Conservation (phyloP, 2,329 filamentous ascomycete species). For the Geosmithia putterillii region DNA sequence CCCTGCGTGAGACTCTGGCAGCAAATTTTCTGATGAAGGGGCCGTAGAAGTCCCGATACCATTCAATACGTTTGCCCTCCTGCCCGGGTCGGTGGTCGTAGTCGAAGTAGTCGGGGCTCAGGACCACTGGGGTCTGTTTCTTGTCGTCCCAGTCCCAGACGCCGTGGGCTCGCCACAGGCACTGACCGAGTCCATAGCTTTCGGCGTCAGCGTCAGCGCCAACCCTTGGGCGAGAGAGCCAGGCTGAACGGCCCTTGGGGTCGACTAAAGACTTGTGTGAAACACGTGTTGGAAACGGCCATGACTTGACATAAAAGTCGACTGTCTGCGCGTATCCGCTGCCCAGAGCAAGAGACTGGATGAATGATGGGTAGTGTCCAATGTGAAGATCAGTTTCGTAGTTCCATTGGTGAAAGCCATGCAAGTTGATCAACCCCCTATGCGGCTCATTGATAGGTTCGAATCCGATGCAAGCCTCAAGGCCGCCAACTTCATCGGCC, state of each 20-base stretch:
- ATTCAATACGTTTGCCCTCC: slow-evolving; percentile 21
- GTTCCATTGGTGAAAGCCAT: slow-evolving; percentile 24
- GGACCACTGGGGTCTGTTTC: slow-evolving; percentile 13
- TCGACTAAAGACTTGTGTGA: slow-evolving; percentile 21
- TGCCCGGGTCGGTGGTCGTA: slow-evolving; percentile 22
- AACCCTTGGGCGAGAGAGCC: slow-evolving; percentile 9
- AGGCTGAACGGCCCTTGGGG: slow-evolving; percentile 21
- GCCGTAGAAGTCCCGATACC: slow-evolving; percentile 28
- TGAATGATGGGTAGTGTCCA: slow-evolving; percentile 23
- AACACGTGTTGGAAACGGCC: slow-evolving; percentile 25
- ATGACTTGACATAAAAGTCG: slow-evolving; percentile 25
- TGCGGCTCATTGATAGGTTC: slow-evolving; percentile 30
- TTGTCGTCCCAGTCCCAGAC: slow-evolving; percentile 22
- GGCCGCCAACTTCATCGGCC: slow-evolving; percentile 15
- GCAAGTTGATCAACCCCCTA: slow-evolving; percentile 25
- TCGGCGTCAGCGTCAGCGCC: slow-evolving; percentile 2
- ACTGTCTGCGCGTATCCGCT: slow-evolving; percentile 23
- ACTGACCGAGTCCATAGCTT: slow-evolving; percentile 15
- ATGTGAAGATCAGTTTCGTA: slow-evolving; percentile 29
- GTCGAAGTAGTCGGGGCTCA: slow-evolving; percentile 21
- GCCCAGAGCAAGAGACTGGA: slow-evolving; percentile 25
- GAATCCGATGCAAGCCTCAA: slow-evolving; percentile 24
- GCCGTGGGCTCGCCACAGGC: slow-evolving; percentile 25
- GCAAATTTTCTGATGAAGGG: slow-evolving; percentile 24
- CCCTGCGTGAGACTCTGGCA: slow-evolving; percentile 17